Base-by-base conservation (phyloP, 345 rosid genomes). In the Ricinus communis region DNA sequence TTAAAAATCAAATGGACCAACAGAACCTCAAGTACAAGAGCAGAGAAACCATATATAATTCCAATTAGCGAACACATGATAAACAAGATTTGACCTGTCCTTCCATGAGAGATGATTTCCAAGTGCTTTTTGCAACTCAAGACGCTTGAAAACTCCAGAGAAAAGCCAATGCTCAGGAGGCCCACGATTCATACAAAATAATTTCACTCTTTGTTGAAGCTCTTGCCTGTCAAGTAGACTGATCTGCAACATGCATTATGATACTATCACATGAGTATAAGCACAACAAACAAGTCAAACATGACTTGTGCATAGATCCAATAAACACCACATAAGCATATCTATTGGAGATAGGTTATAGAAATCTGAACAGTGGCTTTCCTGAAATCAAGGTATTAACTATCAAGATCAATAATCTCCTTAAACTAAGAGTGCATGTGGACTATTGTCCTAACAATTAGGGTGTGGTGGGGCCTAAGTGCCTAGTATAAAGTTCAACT, bases 21-120 rank as follows among this genome's bases (percentile, higher is more conserved):
- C 19, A 24, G 43, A 15, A 4, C 43, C 9, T 2, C 25, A 28
- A 64, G 25, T 14, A 13, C 46, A 12, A 15, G 16, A 59, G 54
- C 36, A 18, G 12, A 52, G 43, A 31, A 43, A 57, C 8, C 22
- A 40, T 2, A 43, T 22, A 43, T 10, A 71, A 28, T 40, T 68
- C 50, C 8, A 19, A 62, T 62, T 27, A 30, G 19, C 38, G 22
- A 69, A 52, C 31, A 36, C 8, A 24, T 38, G n/a, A 76, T 46
- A 40, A 41, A 53, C 19, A 41, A 41, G 16, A 28, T 28, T 40
- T 80, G 71, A 92, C 99, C 98, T 90, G 79, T 92, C 98, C 77
- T 95, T 95, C 97, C 99, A 95, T 25, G 99, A 90, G 57, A 95
- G 98, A 86, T 95, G 98, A 84, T 87, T 89, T 76, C 99, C 99